Percentiles rank a stretch among this genome's conserved stretches.
These are phyloP conservation scores for Hirsutella thompsonii DNA, from an alignment of 2,329 filamentous ascomycete species.

Conservation along the genomic window DNA sequence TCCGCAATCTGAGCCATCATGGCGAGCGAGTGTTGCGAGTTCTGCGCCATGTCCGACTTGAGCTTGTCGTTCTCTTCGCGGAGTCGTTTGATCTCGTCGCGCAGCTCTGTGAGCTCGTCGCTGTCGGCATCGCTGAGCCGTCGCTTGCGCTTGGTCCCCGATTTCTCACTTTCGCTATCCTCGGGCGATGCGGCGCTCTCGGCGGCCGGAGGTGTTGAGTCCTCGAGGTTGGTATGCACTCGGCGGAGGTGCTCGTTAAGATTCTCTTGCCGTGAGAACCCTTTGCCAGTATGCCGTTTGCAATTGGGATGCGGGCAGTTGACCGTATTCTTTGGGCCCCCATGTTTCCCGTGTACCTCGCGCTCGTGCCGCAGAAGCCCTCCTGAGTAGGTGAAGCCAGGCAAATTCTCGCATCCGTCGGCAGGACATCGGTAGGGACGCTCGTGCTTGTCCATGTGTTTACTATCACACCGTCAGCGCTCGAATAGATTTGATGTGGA, in stretches of 20 bases:
- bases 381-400: constrained; percentile 90
- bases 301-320: constrained; percentile 80
- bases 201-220: constrained; percentile 18
- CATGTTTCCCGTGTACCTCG: constrained; percentile 85
- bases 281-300: constrained; percentile 77
- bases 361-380: constrained; percentile 82
- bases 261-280: constrained; percentile 89
- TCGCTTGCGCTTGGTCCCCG: constrained; percentile 35
- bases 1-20: constrained; percentile 37
- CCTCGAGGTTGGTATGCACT: constrained; percentile 54
- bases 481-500: neutral
- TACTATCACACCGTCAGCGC: constrained; percentile 37
- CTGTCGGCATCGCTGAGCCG: constrained; percentile 15
- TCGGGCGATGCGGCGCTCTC: constrained; percentile 25
- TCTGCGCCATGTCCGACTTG: constrained; percentile 33
- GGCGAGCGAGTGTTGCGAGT: constrained; percentile 29
- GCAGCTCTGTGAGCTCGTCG: constrained; percentile 41
- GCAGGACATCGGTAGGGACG: constrained; percentile 78
- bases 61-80: constrained; percentile 52
- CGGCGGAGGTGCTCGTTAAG: constrained; percentile 85
- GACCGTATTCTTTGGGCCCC: constrained; percentile 74
- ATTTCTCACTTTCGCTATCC: constrained; percentile 33
- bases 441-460: constrained; percentile 98
- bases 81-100: constrained; percentile 53
- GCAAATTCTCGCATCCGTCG: constrained; percentile 78